These are phyloP conservation scores for Aureobasidium sp. DNA, from an alignment of 2,329 filamentous ascomycete genomes.

Conservation along the genomic window DNA sequence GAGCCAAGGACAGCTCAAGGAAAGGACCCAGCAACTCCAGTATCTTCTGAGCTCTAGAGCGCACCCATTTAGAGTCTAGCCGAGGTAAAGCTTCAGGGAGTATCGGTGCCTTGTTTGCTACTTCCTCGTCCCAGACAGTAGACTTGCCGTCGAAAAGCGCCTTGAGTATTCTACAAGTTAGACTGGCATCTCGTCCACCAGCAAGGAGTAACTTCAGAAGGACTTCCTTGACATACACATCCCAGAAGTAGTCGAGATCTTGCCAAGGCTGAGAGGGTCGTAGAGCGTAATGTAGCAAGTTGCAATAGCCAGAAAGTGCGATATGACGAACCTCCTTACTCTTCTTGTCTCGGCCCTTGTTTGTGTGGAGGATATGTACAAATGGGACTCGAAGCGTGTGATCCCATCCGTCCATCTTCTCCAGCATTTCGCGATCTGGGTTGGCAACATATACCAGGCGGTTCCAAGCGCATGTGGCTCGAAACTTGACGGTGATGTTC, in stretches of 20 bases:
- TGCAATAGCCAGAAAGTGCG: constrained; percentile 67
- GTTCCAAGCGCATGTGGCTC: constrained; percentile 81
- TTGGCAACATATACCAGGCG: constrained; percentile 70
- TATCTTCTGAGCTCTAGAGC: constrained; percentile 60
- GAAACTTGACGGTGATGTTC: constrained; percentile 61
- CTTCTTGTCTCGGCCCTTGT: constrained; percentile 50
- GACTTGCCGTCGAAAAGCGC: constrained; percentile 57
- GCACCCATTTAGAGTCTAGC: constrained; percentile 80
- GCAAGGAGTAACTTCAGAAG: constrained; percentile 50
- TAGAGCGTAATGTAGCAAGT: constrained; percentile 75
- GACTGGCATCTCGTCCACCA: constrained; percentile 46
- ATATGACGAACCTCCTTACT: constrained; percentile 44
- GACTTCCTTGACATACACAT: constrained; percentile 60
- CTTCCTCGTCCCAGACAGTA: constrained; percentile 66
- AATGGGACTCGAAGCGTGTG: constrained; percentile 60
- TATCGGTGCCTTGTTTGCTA: constrained; percentile 47
- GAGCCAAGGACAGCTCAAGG: constrained; percentile 44
- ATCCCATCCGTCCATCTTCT: constrained; percentile 49
- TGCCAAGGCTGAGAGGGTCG: constrained; percentile 58
- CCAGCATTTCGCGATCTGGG: constrained; percentile 51
- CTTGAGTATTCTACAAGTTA: constrained; percentile 64
- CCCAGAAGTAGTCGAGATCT: constrained; percentile 74
- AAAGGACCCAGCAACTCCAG: constrained; percentile 54
- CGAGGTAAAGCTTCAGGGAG: constrained; percentile 71
- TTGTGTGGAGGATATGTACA: constrained; percentile 57